Base-by-base conservation (phyloP, 225 moss, liverwort and hornwort genomes). In the Polytrichum formosum region DNA sequence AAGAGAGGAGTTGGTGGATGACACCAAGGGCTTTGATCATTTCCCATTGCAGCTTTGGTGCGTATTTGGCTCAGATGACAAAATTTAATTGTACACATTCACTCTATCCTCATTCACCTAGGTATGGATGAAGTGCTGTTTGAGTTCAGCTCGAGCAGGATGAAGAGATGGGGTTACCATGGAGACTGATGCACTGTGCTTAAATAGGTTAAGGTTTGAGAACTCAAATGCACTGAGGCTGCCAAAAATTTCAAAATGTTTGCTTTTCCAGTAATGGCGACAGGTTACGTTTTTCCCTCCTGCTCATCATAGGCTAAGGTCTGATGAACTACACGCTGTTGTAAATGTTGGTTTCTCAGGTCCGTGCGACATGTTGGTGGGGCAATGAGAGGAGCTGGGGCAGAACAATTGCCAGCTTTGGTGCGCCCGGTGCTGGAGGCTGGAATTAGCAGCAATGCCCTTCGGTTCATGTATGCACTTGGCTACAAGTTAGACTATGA, bases 401-500 rank as follows among this genome's bases (percentile, higher is more conserved):
- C 91, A 69, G 94, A 98, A 64, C 97, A 92, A 68, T 83, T 92
- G 64, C 88, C 90, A 26, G 93, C 97, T 18, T 70, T 98, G 58
- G 92, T 98, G 76, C 91, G 92, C 35, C 89, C 81, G 59, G 85
- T 94, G 66, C 74, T 94, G n/a, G 94, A 97, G 73, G 89, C 92
- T 55, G 82, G 65, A 53, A 97, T 97, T 35, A 90, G 94, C 63
- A 75, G 78, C 80, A 92, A 92, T 69, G 78, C 85, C 4, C 77
- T 98, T 64, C 92, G 90, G n/a, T 98, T 94, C 72, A 70, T 94
- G 77, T 91, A 91, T 75, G 88, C 91, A 4, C 83, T 98, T 54
- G 98, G 98, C 30, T 98, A 92, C 81, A 98, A 94, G 78, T 64
- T 94, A 72, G 94, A 98, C 79, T 94, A 85, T 68, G 98, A 98